These are phyloP conservation scores for Boletus insuetus DNA, from an alignment of 768 basidiomycete species.

Conservation along the genomic window DNA sequence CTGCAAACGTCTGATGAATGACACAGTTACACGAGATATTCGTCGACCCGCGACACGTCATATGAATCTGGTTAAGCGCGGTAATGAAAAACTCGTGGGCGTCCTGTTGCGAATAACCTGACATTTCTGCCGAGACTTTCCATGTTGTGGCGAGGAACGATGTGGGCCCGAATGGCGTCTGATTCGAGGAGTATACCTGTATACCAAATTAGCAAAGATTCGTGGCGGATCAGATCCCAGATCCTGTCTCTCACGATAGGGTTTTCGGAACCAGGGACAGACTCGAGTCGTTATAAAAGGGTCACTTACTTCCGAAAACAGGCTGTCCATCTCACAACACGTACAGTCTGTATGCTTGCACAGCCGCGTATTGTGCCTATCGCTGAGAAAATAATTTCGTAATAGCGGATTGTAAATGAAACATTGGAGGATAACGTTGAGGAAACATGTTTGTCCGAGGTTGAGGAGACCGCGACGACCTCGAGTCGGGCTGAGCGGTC, in stretches of 20 bases:
- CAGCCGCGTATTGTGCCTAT: constrained; percentile 75
- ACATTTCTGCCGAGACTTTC: constrained; percentile 72
- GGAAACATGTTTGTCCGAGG: constrained; percentile 90
- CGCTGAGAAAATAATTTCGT: constrained; percentile 85
- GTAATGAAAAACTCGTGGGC: constrained; percentile 88
- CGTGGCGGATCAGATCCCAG: neutral
- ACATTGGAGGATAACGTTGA: constrained; percentile 88
- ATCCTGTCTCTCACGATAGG: neutral
- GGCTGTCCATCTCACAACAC: constrained; percentile 90
- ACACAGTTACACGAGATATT: constrained; percentile 85
- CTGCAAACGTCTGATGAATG: constrained; percentile 87
- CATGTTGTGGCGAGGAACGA: constrained; percentile 83
- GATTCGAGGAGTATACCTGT: constrained; percentile 57
- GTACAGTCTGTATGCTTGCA: constrained; percentile 77
- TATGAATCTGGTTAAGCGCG: constrained; percentile 84
- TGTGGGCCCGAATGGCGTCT: constrained; percentile 72
- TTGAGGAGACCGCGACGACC: constrained; percentile 85
- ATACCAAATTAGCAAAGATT: neutral
- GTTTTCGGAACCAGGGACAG: neutral
- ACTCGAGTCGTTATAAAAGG: neutral
- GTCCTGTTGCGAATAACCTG: constrained; percentile 93
- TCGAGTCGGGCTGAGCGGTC: constrained; percentile 24
- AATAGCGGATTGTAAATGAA: constrained; percentile 89
- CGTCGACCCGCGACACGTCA: constrained; percentile 69
- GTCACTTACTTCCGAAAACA: constrained; percentile 63